Percentiles rank a stretch among this genome's conserved stretches.
phyloP scores from a whole-genome alignment of 176 grass and related monocot genomes.

The Echinochloa phyllopogon region DNA sequence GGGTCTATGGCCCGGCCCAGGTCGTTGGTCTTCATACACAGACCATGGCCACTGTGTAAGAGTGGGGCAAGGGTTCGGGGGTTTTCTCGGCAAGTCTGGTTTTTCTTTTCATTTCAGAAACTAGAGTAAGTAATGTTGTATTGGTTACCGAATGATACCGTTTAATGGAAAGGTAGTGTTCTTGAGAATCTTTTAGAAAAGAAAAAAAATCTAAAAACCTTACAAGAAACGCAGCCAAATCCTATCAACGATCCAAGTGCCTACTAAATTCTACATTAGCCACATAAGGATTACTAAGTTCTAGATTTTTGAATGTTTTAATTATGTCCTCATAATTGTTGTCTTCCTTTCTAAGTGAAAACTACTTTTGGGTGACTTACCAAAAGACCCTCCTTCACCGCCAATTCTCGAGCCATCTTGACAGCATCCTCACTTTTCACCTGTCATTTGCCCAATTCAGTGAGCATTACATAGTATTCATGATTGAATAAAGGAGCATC shows the following conservation, averaged over 20 bases:
- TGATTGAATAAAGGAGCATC: not conserved
- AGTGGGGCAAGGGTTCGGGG: no score
- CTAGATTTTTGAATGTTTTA: constrained; percentile 2
- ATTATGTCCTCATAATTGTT: not conserved
- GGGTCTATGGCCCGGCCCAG: no score
- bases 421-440: constrained; percentile 86
- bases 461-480: not conserved
- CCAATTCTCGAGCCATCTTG: constrained; percentile 80
- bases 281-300: not conserved
- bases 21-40: no score
- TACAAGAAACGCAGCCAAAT: not conserved
- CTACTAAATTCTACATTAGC: not conserved
- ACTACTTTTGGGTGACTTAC: constrained; percentile 40
- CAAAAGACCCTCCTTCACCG: constrained; percentile 84
- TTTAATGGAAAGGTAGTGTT: not conserved
- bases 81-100: not conserved
- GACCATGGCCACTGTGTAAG: no score
- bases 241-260: not conserved
- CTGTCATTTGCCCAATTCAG: constrained; percentile 37
- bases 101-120: not conserved
- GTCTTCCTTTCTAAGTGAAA: not conserved
- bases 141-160: not conserved
- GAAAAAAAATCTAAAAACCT: not conserved
- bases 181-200: not conserved
- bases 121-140: not conserved